Evolutionary conservation across 164 flowering plant genomes (phyloP).

Genomic region (Protea cynaroides): DNA sequence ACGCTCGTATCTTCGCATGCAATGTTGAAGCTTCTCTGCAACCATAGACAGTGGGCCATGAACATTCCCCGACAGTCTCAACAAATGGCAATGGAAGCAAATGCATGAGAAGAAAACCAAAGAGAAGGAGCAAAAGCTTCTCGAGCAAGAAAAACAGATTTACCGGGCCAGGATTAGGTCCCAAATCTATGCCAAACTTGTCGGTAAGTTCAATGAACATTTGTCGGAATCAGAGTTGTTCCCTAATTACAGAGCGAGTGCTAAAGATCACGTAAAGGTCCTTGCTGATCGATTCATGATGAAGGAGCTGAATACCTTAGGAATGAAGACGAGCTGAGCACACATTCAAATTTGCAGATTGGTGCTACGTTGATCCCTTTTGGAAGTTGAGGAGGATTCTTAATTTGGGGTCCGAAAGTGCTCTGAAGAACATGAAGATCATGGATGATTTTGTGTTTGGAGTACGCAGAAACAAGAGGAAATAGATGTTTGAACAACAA

Average conservation of each 20-base stretch:
- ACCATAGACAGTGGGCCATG: slow-evolving; percentile 95
- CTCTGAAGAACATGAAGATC: too few relatives aligned
- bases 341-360: too few relatives aligned
- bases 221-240: background rate
- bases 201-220: slow-evolving; percentile 16
- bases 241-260: slow-evolving; percentile 37
- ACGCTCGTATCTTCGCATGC: slow-evolving; percentile 3
- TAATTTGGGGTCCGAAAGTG: too few relatives aligned
- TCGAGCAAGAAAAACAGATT: too few relatives aligned
- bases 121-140: slow-evolving; percentile 76
- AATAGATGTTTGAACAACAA: too few relatives aligned
- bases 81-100: slow-evolving; percentile 99
- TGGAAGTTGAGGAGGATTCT: too few relatives aligned
- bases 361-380: too few relatives aligned
- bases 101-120: slow-evolving; percentile 87
- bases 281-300: slow-evolving; percentile 86
- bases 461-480: too few relatives aligned
- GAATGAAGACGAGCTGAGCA: slow-evolving; percentile 87
- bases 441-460: too few relatives aligned
- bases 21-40: slow-evolving; percentile 23
- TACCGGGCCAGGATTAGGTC: slow-evolving; percentile 84
- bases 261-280: slow-evolving; percentile 61
- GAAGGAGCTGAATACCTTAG: slow-evolving; percentile 87
- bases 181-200: slow-evolving; percentile 54
- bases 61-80: slow-evolving; percentile 91